phyloP scores from a whole-genome alignment of 2,329 filamentous ascomycete species.

The Colletotrichum navitas region DNA sequence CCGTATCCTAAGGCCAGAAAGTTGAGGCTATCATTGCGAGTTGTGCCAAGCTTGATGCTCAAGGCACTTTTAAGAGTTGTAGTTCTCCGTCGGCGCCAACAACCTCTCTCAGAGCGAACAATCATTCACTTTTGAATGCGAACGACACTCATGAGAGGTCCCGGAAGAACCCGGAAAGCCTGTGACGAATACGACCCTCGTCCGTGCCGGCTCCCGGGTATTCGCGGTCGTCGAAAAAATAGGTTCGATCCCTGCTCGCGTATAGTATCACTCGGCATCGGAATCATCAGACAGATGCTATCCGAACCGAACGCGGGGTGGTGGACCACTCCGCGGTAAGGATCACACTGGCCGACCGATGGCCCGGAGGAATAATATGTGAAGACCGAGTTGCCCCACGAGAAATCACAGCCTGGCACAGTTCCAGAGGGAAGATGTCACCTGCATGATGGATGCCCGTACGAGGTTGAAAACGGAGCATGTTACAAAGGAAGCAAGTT shows the following conservation, averaged over 20 bases:
- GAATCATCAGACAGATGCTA: not conserved
- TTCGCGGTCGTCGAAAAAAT: not conserved
- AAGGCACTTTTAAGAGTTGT: not conserved
- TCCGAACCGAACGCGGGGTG: not conserved
- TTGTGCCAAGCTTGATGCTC: not conserved
- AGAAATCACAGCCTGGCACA: not conserved
- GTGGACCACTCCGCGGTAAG: too few species aligned
- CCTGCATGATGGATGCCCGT: too few species aligned
- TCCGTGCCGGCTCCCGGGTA: not conserved
- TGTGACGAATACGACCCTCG: too few species aligned
- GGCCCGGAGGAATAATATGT: not conserved
- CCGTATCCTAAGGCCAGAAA: conserved; percentile 29
- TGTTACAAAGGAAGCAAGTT: too few species aligned
- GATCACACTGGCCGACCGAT: not conserved
- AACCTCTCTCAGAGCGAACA: not conserved
- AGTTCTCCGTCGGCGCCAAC: accelerated
- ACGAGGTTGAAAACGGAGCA: too few species aligned
- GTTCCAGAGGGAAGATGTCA: too few species aligned
- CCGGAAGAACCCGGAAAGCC: not conserved
- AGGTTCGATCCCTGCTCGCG: not conserved
- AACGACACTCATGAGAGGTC: not conserved
- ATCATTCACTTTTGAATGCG: not conserved
- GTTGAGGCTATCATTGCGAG: conserved; percentile 2
- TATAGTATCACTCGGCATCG: too few species aligned
- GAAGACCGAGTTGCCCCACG: not conserved